Evolutionary conservation across 2,329 filamentous ascomycete species (phyloP).

Genomic region (Aureobasidium sp.): DNA sequence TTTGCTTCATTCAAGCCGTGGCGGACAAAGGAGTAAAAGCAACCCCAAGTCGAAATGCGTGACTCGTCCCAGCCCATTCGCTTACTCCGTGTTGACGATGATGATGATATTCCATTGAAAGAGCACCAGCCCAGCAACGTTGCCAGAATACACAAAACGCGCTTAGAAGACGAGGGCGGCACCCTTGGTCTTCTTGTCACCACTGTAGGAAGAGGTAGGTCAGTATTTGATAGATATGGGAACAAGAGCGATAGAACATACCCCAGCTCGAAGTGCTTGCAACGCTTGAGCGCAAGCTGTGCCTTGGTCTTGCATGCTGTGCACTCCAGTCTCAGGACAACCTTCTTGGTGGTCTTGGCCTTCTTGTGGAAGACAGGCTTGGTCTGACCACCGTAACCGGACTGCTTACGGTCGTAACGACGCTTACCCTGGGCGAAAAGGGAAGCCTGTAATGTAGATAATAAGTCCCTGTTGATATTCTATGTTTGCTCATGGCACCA

Average conservation of each 20-base stretch:
- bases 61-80: slow-evolving; percentile 14
- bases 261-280: slow-evolving; percentile 99
- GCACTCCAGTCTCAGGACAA: slow-evolving; percentile 97
- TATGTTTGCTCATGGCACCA: not conserved
- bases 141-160: slow-evolving; percentile 28
- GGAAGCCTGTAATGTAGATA: slow-evolving; percentile 55
- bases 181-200: slow-evolving; percentile 99
- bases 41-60: slow-evolving; percentile 13
- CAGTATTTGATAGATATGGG: slow-evolving; percentile 34
- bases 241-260: slow-evolving; percentile 46
- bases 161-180: slow-evolving; percentile 98
- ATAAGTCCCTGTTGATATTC: not conserved
- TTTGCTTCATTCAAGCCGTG: not conserved
- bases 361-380: slow-evolving; percentile 94
- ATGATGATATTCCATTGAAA: slow-evolving; percentile 7
- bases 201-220: slow-evolving; percentile 51
- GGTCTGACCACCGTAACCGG: too few relatives aligned
- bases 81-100: slow-evolving; percentile 13
- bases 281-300: slow-evolving; percentile 97
- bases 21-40: slow-evolving; percentile 12
- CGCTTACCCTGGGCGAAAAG: slow-evolving; percentile 98
- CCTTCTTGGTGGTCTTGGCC: slow-evolving; percentile 99
- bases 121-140: slow-evolving; percentile 13
- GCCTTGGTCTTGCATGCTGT: slow-evolving; percentile 96
- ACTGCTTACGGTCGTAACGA: slow-evolving; percentile 55